Evolutionary conservation across 1,284 basidiomycete genomes (phyloP).

Genomic region (Xanthoconium separans): DNA sequence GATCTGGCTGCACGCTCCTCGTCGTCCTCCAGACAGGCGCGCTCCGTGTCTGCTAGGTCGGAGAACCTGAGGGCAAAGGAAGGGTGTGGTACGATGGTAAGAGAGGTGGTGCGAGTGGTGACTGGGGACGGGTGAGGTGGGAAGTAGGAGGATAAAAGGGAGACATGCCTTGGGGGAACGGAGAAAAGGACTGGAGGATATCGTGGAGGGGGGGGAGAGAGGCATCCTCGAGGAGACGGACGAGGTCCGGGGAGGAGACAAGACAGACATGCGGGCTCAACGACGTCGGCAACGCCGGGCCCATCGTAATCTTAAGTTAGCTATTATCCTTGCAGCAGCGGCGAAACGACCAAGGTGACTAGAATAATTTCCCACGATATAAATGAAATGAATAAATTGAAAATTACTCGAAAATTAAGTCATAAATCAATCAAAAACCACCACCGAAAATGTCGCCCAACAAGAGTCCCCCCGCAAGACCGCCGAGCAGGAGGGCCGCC

Average conservation of each 20-base stretch:
- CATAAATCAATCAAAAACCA: conserved; percentile 19
- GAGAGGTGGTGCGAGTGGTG: conserved; percentile 69
- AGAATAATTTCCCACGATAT: neutral
- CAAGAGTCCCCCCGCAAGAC: conserved; percentile 59
- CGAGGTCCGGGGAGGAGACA: conserved; percentile 66
- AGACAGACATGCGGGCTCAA: conserved; percentile 78
- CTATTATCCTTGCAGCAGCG: too few relatives aligned
- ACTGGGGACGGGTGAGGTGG: conserved; percentile 44
- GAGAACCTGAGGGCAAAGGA: conserved; percentile 77
- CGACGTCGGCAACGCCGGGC: conserved; percentile 59
- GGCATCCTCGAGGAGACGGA: conserved; percentile 52
- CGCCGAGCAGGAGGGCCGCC: conserved; percentile 43
- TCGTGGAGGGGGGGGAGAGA: conserved; percentile 65
- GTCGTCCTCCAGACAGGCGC: conserved; percentile 70
- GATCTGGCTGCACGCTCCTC: conserved; percentile 70
- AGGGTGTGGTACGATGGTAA: conserved; percentile 65
- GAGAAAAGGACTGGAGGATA: conserved; percentile 79
- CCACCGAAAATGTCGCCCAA: conserved; percentile 48
- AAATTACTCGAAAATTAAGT: too few relatives aligned
- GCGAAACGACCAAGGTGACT: too few relatives aligned
- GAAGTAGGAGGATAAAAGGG: neutral
- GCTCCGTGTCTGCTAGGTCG: conserved; percentile 65
- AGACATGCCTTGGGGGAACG: conserved; percentile 69
- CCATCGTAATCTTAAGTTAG: conserved; percentile 29
- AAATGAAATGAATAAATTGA: conserved; percentile 1